Base-by-base conservation (phyloP, 306 rosid genomes). In the Vigna radiata region DNA sequence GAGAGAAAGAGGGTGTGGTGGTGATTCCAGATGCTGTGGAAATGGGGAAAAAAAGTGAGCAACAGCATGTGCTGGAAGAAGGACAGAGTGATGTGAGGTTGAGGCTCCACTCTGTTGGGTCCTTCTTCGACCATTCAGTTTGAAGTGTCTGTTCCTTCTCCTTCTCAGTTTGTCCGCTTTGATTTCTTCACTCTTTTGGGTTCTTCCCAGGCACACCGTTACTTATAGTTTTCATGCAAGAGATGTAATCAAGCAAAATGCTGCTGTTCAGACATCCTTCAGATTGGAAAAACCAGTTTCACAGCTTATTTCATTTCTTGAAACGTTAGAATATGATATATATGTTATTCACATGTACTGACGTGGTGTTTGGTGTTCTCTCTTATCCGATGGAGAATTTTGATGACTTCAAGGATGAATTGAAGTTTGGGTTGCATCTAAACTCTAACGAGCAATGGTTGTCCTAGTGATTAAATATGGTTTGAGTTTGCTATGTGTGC, bases 311-410 rank as follows among this genome's bases (percentile, higher is more conserved):
- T 96, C 97, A 14, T 89, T 79, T 70, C 67, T 95, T 13, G 77
- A 77, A 77, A 77, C 77, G 89, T 76, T 95, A 85, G 96, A 92
- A 81, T 85, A 89, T 76, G 98, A 95, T 75, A 86, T 95, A 79
- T 80, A 61, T 64, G 85, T 52, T 48, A 29, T 43, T 67, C 64
- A 33, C 60, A 59, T 77, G 77, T 80, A 90, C 93, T 33, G 83
- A 77, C 6, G 96, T 92, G 76, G 91, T 86, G 68, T 88, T 95
- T 49, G 98, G 97, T 54, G 84, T 88, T 88, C 92, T 92, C 77
- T 85, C 96, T 17, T 88, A 85, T 79, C 93, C 96, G n/a, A 70
- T 85, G 61, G 92, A 84, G 21, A 82, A 84, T 61, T 84, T 90
- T 70, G 79, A 55, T 53, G 88, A 89, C 78, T 79, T 95, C 68